Evolutionary conservation across 768 basidiomycete genomes (phyloP).

Genomic region (Auriscalpium vulgare): DNA sequence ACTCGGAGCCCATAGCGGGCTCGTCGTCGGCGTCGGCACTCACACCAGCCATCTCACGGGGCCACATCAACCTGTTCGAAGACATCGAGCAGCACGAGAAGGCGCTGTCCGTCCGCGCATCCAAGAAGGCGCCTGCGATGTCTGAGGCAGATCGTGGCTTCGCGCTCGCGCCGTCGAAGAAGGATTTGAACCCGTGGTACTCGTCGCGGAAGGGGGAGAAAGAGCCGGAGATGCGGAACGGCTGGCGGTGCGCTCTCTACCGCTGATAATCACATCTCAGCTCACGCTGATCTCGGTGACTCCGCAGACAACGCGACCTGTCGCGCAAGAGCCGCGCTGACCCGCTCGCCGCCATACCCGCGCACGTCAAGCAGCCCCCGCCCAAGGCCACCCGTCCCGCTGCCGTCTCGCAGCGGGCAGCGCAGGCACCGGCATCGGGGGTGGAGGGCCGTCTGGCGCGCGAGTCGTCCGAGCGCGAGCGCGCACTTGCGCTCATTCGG

Average conservation of each 20-base stretch:
- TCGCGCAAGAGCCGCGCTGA: constrained; percentile 57
- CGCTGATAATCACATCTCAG: not conserved
- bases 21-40: constrained; percentile 10
- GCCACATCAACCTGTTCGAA: constrained; percentile 81
- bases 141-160: constrained; percentile 62
- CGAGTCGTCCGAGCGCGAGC: constrained; percentile 67
- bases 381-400: constrained; percentile 19
- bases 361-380: constrained; percentile 43
- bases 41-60: constrained; percentile 30
- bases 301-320: constrained; percentile 50
- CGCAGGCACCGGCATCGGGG: constrained; percentile 13
- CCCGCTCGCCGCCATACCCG: constrained; percentile 67
- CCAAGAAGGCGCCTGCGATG: constrained; percentile 26
- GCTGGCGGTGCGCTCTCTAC: constrained; percentile 15
- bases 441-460: constrained; percentile 54
- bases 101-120: constrained; percentile 37
- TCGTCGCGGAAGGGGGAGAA: constrained; percentile 14
- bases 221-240: constrained; percentile 17
- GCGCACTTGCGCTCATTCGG: constrained; percentile 63
- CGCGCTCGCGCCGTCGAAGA: constrained; percentile 62
- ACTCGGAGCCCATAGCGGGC: not conserved
- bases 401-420: constrained; percentile 14
- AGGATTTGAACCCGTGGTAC: constrained; percentile 84
- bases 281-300: not conserved
- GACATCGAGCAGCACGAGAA: constrained; percentile 62